Percentiles rank a stretch among this genome's conserved stretches.
Conservation (phyloP, 257 asterid species). For the Jacaranda mimosifolia region DNA sequence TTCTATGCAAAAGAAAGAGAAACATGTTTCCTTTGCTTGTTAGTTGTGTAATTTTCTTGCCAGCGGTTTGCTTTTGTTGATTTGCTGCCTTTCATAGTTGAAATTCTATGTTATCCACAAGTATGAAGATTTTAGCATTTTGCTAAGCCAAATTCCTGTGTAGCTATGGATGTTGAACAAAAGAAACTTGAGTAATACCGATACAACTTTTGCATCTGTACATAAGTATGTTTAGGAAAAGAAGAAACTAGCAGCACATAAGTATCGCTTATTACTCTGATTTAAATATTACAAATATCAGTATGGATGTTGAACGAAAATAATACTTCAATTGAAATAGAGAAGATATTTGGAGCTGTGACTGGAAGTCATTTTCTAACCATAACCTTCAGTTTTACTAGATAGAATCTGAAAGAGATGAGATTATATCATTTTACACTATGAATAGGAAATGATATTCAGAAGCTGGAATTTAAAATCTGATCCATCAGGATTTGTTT, state of each 20-base stretch:
- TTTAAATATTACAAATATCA: background rate
- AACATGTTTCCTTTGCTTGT: slow-evolving; percentile 6
- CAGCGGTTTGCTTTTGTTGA: slow-evolving; percentile 10
- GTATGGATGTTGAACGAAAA: background rate
- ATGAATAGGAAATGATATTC: slow-evolving; percentile 13
- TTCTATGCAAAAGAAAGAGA: slow-evolving; percentile 13
- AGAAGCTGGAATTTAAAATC: slow-evolving; percentile 22
- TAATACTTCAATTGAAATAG: background rate
- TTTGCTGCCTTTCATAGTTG: slow-evolving; percentile 8
- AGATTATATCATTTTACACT: slow-evolving; percentile 14
- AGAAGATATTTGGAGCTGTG: slow-evolving; percentile 8
- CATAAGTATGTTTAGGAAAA: slow-evolving; percentile 8
- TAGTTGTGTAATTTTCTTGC: slow-evolving; percentile 18
- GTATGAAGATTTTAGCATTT: background rate
- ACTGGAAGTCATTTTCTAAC: slow-evolving; percentile 24
- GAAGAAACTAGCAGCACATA: slow-evolving; percentile 11
- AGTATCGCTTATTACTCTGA: background rate
- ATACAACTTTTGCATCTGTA: slow-evolving; percentile 30
- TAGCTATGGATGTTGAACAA: slow-evolving; percentile 12
- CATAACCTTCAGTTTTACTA: slow-evolving; percentile 8
- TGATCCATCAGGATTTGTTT: slow-evolving; percentile 32
- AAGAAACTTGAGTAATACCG: slow-evolving; percentile 16
- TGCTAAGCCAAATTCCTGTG: slow-evolving; percentile 11
- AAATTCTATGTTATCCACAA: slow-evolving; percentile 8
- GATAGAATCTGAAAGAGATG: slow-evolving; percentile 23